Percentiles rank a stretch among this genome's conserved stretches.
These are phyloP conservation scores for Lathyrus tuberosus DNA, from an alignment of 306 rosid species.

Conservation along the genomic window DNA sequence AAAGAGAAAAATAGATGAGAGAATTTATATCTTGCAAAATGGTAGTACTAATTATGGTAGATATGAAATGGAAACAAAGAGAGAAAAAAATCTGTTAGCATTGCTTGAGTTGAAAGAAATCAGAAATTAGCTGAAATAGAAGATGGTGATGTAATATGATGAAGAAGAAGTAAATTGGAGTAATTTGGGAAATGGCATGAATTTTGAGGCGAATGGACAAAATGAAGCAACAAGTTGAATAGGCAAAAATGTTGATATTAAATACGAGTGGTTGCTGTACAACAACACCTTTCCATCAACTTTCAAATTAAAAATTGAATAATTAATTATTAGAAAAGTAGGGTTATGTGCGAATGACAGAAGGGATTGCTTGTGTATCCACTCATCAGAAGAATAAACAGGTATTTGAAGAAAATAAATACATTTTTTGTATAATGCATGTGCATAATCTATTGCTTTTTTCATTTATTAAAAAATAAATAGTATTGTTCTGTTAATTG, in stretches of 20 bases:
- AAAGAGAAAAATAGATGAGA: no score
- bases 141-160: constrained; percentile 4
- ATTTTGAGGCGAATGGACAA: constrained; percentile 39
- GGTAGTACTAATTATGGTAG: background rate
- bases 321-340: constrained; percentile 26
- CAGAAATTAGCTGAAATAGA: constrained; percentile 23
- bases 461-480: background rate
- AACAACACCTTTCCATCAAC: constrained; percentile 30
- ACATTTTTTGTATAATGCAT: constrained; percentile 39
- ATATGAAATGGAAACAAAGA: constrained; percentile 8
- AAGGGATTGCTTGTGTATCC: constrained; percentile 70
- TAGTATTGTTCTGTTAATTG: no score
- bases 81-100: constrained; percentile 6
- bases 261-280: constrained; percentile 34
- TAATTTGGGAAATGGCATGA: constrained; percentile 14
- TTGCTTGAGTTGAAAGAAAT: constrained; percentile 43
- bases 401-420: constrained; percentile 34
- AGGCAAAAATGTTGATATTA: constrained; percentile 32
- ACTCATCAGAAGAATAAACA: constrained; percentile 50
- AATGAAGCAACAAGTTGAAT: constrained; percentile 35
- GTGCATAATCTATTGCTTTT: constrained; percentile 45
- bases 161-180: constrained; percentile 21
- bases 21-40: background rate
- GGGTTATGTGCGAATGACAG: constrained; percentile 64
- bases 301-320: constrained; percentile 27